Conservation (phyloP, 2,329 filamentous ascomycete genomes). For the Aspergillus tamarii region DNA sequence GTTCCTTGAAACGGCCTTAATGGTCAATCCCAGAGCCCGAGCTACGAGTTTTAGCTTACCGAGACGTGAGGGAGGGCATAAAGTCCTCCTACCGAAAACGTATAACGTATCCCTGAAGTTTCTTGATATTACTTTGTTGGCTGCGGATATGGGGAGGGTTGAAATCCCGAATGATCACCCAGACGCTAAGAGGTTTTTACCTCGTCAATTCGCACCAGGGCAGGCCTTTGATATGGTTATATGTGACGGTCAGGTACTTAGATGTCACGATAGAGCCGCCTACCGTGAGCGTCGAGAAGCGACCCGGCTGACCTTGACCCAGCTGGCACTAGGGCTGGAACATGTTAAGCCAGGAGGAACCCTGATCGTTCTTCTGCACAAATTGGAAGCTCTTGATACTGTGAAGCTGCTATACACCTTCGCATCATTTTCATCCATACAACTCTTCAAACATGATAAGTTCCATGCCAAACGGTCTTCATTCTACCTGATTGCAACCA, state of each 20-base stretch:
- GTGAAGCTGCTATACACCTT: conserved; percentile 46
- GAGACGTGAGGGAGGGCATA: conserved; percentile 4
- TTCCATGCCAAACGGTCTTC: conserved; percentile 51
- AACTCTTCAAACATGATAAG: conserved; percentile 50
- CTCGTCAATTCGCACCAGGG: conserved; percentile 26
- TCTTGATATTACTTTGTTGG: conserved; percentile 58
- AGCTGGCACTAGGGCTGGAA: conserved; percentile 53
- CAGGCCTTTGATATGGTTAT: conserved; percentile 49
- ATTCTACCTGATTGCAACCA: conserved; percentile 57
- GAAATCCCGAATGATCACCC: conserved; percentile 27
- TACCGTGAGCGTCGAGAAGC: conserved; percentile 44
- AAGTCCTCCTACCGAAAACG: neutral
- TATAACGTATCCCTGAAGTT: conserved; percentile 21
- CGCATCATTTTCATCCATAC: conserved; percentile 45
- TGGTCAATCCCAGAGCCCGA: neutral
- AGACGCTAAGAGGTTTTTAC: conserved; percentile 28
- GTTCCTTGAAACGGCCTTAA: neutral
- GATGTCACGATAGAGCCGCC: conserved; percentile 38
- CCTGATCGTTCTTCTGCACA: conserved; percentile 57
- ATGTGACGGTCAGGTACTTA: conserved; percentile 54
- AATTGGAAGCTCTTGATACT: conserved; percentile 42
- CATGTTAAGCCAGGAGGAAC: conserved; percentile 52
- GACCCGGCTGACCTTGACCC: conserved; percentile 36
- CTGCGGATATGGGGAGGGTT: conserved; percentile 46
- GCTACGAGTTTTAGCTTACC: neutral